phyloP scores from a whole-genome alignment of 768 basidiomycete genomes.

The Amanita inopinata region DNA sequence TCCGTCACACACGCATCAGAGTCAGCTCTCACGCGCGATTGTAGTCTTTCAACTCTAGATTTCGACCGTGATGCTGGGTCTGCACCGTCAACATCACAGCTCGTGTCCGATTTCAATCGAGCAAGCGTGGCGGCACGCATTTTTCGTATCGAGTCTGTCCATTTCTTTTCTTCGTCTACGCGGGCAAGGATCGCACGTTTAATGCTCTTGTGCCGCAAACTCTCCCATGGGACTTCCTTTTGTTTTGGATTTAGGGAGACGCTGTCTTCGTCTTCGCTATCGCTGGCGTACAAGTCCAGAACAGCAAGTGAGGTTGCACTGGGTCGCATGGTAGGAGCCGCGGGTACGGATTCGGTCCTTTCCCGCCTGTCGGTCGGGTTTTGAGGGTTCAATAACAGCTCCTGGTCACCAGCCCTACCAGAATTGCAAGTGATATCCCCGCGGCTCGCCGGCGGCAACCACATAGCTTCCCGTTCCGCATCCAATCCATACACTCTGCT shows the following conservation, averaged over 20 bases:
- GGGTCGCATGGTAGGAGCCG: background rate
- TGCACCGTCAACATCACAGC: slow-evolving; percentile 1
- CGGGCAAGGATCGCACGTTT: slow-evolving; percentile 39
- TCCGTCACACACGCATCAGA: slow-evolving; percentile 18
- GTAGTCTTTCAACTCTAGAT: slow-evolving; percentile 13
- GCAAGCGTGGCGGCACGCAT: slow-evolving; percentile 13
- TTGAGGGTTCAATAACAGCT: slow-evolving; percentile 12
- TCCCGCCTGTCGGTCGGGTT: background rate
- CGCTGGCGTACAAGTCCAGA: slow-evolving; percentile 17
- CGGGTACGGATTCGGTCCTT: background rate
- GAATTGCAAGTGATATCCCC: background rate
- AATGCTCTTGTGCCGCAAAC: slow-evolving; percentile 40
- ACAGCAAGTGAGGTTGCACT: slow-evolving; percentile 15
- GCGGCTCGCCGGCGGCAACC: background rate
- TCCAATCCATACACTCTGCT: background rate
- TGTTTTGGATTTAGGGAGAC: background rate
- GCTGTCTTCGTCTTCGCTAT: slow-evolving; percentile 7
- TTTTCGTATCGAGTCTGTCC: slow-evolving; percentile 23
- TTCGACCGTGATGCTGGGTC: background rate
- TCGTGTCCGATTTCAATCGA: background rate
- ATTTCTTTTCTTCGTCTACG: slow-evolving; percentile 25
- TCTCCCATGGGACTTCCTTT: slow-evolving; percentile 28
- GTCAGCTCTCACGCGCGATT: slow-evolving; percentile 17
- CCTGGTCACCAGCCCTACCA: slow-evolving; percentile 9
- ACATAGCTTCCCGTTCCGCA: background rate